Evolutionary conservation across 805 yeast genomes (phyloP).

Genomic region (Candida coquimbonensis): DNA sequence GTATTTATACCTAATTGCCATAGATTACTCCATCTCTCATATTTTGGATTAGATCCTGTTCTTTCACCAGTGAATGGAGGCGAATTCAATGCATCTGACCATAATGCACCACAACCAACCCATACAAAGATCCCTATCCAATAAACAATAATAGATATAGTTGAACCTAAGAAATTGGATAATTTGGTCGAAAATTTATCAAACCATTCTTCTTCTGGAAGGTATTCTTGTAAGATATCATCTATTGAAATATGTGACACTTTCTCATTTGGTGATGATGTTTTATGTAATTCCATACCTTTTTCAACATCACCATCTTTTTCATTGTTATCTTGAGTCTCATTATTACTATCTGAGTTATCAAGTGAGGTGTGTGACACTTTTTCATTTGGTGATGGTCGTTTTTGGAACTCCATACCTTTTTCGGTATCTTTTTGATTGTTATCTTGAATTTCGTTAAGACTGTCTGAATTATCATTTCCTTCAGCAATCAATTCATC

Average conservation of each 20-base stretch:
- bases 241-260: too few species aligned
- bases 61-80: conserved; percentile 8
- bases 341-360: too few species aligned
- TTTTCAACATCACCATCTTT: too few species aligned
- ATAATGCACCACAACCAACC: conserved; percentile 10
- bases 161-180: conserved; percentile 3
- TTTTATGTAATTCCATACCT: too few species aligned
- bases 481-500: neutral
- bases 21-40: conserved; percentile 6
- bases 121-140: conserved; percentile 8
- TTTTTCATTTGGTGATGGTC: too few species aligned
- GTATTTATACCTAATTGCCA: conserved; percentile 7
- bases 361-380: too few species aligned
- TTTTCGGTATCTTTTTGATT: neutral
- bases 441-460: too few species aligned
- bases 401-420: too few species aligned
- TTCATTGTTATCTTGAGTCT: neutral
- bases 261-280: too few species aligned
- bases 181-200: conserved; percentile 1
- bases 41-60: conserved; percentile 5
- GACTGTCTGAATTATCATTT: too few species aligned
- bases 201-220: conserved; percentile 5
- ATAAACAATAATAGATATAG: conserved; percentile 4
- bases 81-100: conserved; percentile 4
- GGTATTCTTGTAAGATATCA: neutral